Evolutionary conservation across 202 grass and related monocot species (phyloP).

Genomic region (Digitaria exilis): DNA sequence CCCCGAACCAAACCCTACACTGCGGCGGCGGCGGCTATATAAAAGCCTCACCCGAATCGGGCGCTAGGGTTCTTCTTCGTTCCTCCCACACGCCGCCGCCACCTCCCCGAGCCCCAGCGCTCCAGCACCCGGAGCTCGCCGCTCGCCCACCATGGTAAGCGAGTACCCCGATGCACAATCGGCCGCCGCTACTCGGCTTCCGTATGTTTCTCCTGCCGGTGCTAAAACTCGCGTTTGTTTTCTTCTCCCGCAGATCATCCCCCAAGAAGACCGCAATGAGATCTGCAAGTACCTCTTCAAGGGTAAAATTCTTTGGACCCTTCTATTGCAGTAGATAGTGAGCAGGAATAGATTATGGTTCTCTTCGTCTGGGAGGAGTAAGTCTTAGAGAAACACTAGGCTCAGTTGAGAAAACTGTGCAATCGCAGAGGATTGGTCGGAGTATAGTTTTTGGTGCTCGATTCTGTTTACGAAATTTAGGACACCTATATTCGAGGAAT

Average conservation of each 20-base stretch:
- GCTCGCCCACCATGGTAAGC: constrained; percentile 52
- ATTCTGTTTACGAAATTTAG: background rate
- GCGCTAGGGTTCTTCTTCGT: constrained; percentile 50
- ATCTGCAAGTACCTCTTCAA: constrained; percentile 99
- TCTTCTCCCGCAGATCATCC: constrained; percentile 65
- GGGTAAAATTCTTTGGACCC: constrained; percentile 29
- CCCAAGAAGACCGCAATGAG: constrained; percentile 95
- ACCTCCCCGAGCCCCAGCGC: background rate
- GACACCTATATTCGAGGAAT: background rate
- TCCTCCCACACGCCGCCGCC: constrained; percentile 36
- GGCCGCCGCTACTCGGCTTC: too few species aligned
- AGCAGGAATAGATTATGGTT: background rate
- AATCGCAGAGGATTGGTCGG: too few species aligned
- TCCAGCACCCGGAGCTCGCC: constrained; percentile 30
- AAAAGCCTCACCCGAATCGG: constrained; percentile 15
- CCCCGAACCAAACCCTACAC: constrained; percentile 39
- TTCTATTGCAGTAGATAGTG: background rate
- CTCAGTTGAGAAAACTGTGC: background rate
- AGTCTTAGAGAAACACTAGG: background rate
- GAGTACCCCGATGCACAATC: background rate
- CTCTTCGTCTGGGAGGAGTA: background rate
- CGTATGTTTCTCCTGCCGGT: background rate
- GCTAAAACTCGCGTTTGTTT: constrained; percentile 7
- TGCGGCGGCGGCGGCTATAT: constrained; percentile 32
- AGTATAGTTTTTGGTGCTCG: background rate